Evolutionary conservation across 2,329 filamentous ascomycete species (phyloP), one percentile per base, ranked within the genome.

Genomic region (Penicillium hordei): DNA sequence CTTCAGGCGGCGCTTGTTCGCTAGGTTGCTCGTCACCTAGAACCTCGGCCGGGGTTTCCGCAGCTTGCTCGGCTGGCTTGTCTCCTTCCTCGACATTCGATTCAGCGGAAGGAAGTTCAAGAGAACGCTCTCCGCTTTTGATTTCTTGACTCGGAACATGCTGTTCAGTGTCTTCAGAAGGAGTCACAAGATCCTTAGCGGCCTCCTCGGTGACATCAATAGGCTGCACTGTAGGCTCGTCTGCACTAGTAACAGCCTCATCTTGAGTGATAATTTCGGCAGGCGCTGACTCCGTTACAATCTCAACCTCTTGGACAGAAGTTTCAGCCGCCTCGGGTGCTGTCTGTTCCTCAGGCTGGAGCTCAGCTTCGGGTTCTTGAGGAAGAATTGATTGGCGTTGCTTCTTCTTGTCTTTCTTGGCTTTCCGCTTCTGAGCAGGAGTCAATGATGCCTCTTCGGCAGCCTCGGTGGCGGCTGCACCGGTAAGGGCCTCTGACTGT

Each of bases 361-460:
- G 31, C n/a, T 57, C 21, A 23, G 33, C 29, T 5, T 61, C 54
- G 6, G 34, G 36, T 38, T 58, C 48, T 25, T 61, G 55, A 9
- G 58, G 46, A 55, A 59, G 55, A 27, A 65, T 45, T 33, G 60
- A 64, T 50, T 67, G 52, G 17, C 62, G 65, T 34, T 68, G 60
- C 55, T 68, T 67, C 52, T 70, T 65, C 55, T 63, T 69, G 34
- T 70, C 60, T 33, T 70, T 71, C 50, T 71, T 70, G 58, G 62
- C 68, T 52, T 62, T 48, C 29, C 13, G 50, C 31, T 38, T 64
- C 61, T 48, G 45, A 12, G 45, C 19, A n/a, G 45, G 45, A 17
- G 45, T 48, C 45, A 48, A 34, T 12, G 13, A 7, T 12, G 29
- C 45, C 19, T 48, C 45, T 23, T 48, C 45, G 1, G 29, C 8